Conservation (phyloP, 345 rosid species). For the Lagerstroemia speciosa region DNA sequence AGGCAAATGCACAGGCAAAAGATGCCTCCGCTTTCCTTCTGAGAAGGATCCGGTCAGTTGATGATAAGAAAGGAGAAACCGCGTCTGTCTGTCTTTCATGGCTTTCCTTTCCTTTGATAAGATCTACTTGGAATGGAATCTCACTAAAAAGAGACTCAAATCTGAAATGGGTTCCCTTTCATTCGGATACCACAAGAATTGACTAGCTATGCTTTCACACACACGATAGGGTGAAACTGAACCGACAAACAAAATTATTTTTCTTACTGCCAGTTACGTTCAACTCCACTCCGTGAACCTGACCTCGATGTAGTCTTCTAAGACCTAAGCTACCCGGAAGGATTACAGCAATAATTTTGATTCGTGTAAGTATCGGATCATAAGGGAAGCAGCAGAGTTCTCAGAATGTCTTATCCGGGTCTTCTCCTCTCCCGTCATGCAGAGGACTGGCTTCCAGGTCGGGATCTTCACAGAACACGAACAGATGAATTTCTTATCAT, state of each 20-base stretch:
- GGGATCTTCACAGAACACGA: slow-evolving; percentile 49
- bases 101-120: too few relatives aligned
- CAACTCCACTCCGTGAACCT: background rate
- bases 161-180: too few relatives aligned
- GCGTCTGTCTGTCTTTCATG: too few relatives aligned
- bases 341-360: slow-evolving; percentile 20
- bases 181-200: too few relatives aligned
- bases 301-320: background rate
- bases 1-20: too few relatives aligned
- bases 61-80: too few relatives aligned
- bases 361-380: slow-evolving; percentile 39
- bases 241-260: background rate
- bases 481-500: slow-evolving; percentile 36
- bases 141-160: too few relatives aligned
- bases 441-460: slow-evolving; percentile 21
- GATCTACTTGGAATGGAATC: too few relatives aligned
- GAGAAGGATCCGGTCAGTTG: too few relatives aligned
- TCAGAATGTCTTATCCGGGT: slow-evolving; percentile 50
- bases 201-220: too few relatives aligned
- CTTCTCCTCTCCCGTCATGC: slow-evolving; percentile 40
- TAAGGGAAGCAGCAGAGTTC: slow-evolving; percentile 54
- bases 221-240: background rate
- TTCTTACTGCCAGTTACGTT: background rate
- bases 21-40: too few relatives aligned
- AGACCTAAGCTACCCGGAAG: background rate